phyloP scores from a whole-genome alignment of 805 yeast genomes.

The Lipomyces lipofer region DNA sequence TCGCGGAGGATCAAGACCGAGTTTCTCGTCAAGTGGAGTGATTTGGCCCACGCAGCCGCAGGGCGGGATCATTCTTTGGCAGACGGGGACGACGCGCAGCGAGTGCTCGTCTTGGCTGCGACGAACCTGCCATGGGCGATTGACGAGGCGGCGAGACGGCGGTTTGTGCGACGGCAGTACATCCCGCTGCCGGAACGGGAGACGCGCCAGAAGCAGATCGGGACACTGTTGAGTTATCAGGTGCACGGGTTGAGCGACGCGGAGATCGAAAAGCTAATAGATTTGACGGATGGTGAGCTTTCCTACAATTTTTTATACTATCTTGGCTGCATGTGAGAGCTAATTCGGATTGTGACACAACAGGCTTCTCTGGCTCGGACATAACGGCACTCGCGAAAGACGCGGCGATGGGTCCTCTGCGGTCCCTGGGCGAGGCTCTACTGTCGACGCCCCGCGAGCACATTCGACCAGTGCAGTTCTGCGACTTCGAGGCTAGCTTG shows the following conservation, averaged over 20 bases:
- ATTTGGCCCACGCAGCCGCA: constrained; percentile 82
- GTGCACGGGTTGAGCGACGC: constrained; percentile 64
- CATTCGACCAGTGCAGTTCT: constrained; percentile 70
- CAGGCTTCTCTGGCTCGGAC: constrained; percentile 81
- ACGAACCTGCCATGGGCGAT: constrained; percentile 96
- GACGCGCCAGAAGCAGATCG: constrained; percentile 71
- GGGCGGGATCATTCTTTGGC: constrained; percentile 59
- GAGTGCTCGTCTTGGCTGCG: constrained; percentile 91
- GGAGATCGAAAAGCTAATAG: constrained; percentile 62
- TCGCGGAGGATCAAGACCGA: constrained; percentile 89
- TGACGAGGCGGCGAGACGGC: constrained; percentile 93
- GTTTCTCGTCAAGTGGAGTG: constrained; percentile 92
- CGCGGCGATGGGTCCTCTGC: constrained; percentile 96
- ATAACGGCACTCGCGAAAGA: constrained; percentile 91
- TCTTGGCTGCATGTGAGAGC: not conserved
- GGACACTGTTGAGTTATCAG: constrained; percentile 67
- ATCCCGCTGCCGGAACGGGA: constrained; percentile 90
- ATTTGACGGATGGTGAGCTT: constrained; percentile 60
- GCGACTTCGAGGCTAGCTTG: constrained; percentile 76
- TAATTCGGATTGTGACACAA: no score
- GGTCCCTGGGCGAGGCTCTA: constrained; percentile 84
- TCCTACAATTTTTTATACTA: not conserved
- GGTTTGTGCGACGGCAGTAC: constrained; percentile 88
- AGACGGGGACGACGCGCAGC: constrained; percentile 48
- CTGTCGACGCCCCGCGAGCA: constrained; percentile 66